These are phyloP conservation scores for Coffea humblotiana DNA, from an alignment of 305 asterid species.

Conservation along the genomic window DNA sequence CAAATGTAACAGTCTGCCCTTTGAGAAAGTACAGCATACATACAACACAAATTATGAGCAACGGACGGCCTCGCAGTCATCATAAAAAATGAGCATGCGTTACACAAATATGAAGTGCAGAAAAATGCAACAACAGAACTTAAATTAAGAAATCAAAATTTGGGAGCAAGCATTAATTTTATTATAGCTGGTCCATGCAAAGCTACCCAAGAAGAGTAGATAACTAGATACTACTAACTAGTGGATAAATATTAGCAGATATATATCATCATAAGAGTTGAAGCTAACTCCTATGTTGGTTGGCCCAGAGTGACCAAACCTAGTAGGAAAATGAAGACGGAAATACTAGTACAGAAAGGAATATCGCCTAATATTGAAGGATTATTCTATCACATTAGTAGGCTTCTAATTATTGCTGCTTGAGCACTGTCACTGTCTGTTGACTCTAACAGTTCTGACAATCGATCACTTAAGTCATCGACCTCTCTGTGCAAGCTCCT, in stretches of 20 bases:
- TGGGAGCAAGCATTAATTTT: not conserved
- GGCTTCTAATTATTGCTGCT: conserved; percentile 89
- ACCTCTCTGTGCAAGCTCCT: conserved; percentile 84
- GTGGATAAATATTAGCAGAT: not conserved
- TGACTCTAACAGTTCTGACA: conserved; percentile 70
- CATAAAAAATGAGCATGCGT: not conserved
- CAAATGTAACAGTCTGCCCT: conserved; percentile 3
- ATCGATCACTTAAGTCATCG: conserved; percentile 74
- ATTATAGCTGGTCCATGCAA: conserved; percentile 16
- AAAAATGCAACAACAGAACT: not conserved
- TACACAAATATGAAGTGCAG: not conserved
- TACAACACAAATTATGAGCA: conserved; percentile 2
- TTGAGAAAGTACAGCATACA: conserved; percentile 2
- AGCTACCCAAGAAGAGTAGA: conserved; percentile 10
- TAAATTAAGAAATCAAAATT: conserved; percentile 1
- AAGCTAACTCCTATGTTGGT: conserved; percentile 23
- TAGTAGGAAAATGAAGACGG: conserved; percentile 30
- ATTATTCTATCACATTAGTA: conserved; percentile 51
- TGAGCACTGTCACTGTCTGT: conserved; percentile 75
- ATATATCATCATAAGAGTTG: conserved; percentile 2
- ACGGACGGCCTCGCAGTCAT: not conserved
- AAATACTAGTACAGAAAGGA: conserved; percentile 12
- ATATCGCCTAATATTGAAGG: not conserved
- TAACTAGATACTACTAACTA: too few species aligned
- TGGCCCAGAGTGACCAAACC: conserved; percentile 47